phyloP scores from a whole-genome alignment of 2,329 filamentous ascomycete species.

The Trichoderma cornu-damae region DNA sequence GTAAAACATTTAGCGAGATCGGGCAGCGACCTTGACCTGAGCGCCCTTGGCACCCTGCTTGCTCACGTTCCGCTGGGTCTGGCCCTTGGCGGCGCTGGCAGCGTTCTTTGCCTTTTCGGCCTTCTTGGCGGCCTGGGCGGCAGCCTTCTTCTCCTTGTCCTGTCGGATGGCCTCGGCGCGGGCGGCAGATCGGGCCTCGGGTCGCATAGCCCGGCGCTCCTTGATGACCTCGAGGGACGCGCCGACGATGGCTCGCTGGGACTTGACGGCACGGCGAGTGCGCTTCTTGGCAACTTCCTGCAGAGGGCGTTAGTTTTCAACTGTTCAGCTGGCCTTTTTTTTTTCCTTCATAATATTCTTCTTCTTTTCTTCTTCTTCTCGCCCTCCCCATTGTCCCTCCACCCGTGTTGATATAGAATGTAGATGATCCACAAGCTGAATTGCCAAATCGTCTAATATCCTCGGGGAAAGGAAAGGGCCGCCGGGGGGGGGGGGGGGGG shows the following conservation, averaged over 20 bases:
- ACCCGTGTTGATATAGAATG: neutral
- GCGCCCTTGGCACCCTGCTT: conserved; percentile 97
- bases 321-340: too few relatives aligned
- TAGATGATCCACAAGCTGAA: neutral
- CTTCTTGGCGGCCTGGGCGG: conserved; percentile 88
- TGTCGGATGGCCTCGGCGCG: conserved; percentile 90
- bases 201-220: conserved; percentile 92
- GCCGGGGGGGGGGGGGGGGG: neutral
- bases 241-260: conserved; percentile 98
- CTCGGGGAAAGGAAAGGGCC: neutral
- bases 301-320: conserved; percentile 43
- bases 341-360: too few relatives aligned
- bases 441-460: neutral
- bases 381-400: neutral
- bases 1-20: conserved; percentile 66
- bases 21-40: conserved; percentile 76
- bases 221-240: conserved; percentile 99
- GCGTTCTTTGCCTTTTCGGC: conserved; percentile 97
- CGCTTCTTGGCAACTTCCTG: conserved; percentile 99
- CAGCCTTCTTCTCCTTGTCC: conserved; percentile 97
- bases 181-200: conserved; percentile 90
- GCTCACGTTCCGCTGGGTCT: conserved; percentile 75
- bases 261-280: conserved; percentile 94
- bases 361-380: neutral
- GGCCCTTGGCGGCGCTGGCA: conserved; percentile 66